Evolutionary conservation across 306 rosid species (phyloP).

Genomic region (Acacia acuminata): DNA sequence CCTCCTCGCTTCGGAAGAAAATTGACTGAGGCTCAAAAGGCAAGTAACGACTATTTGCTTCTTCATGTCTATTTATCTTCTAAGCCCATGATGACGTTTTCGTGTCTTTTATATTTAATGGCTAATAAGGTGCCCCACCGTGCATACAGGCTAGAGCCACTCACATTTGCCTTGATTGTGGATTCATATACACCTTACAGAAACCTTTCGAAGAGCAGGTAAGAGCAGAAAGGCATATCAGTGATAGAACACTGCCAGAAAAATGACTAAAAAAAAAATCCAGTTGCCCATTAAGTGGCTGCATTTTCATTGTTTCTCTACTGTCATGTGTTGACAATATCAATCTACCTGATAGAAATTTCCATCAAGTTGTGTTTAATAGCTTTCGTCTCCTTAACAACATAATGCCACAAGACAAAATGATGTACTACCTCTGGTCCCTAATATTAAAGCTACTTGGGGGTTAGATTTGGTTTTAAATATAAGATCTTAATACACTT

Average conservation of each 20-base stretch:
- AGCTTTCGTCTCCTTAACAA: neutral
- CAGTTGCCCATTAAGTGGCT: neutral
- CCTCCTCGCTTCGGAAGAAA: slow-evolving; percentile 93
- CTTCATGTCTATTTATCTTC: slow-evolving; percentile 7
- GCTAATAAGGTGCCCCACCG: slow-evolving; percentile 23
- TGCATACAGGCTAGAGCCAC: slow-evolving; percentile 97
- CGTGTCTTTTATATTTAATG: neutral
- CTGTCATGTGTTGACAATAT: neutral
- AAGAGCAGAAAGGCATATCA: neutral
- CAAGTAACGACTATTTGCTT: slow-evolving; percentile 32
- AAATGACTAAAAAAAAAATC: too few species aligned
- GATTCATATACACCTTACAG: slow-evolving; percentile 75
- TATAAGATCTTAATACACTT: too few species aligned
- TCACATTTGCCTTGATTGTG: slow-evolving; percentile 94
- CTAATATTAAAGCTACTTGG: too few species aligned
- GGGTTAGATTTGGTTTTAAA: too few species aligned
- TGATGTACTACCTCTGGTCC: neutral
- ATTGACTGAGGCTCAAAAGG: slow-evolving; percentile 86
- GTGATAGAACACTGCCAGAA: neutral
- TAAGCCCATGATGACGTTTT: slow-evolving; percentile 5
- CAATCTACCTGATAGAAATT: neutral
- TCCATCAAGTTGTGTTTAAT: neutral
- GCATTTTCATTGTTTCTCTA: neutral
- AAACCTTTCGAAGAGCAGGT: slow-evolving; percentile 94
- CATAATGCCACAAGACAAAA: neutral